These are phyloP conservation scores for Metarhizium rileyi DNA, from an alignment of 2,329 filamentous ascomycete genomes.

Conservation along the genomic window DNA sequence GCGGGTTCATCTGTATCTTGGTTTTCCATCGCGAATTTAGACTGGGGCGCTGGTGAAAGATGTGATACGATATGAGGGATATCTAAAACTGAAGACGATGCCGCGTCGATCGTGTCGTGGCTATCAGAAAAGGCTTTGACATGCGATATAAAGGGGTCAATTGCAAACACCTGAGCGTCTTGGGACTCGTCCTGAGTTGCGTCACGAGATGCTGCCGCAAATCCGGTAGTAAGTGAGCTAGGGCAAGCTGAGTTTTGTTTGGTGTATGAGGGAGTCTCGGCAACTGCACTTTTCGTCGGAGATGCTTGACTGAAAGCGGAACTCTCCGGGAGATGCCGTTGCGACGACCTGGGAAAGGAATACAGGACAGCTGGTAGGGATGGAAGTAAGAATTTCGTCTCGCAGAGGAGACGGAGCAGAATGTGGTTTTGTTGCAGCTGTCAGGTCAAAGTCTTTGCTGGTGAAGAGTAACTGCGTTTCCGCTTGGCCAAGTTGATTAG, in stretches of 20 bases:
- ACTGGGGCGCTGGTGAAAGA: not conserved
- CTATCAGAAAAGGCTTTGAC: slow-evolving; percentile 9
- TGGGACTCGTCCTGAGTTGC: slow-evolving; percentile 7
- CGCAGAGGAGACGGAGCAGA: not conserved
- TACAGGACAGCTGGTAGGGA: slow-evolving; percentile 2
- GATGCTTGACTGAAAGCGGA: slow-evolving; percentile 3
- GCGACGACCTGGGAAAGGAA: slow-evolving; percentile 10
- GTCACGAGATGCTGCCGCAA: slow-evolving; percentile 7
- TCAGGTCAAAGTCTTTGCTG: not conserved
- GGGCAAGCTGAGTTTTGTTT: not conserved
- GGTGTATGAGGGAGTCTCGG: slow-evolving; percentile 3
- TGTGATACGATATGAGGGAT: not conserved
- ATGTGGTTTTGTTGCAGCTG: not conserved
- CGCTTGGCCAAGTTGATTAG: slow-evolving; percentile 15
- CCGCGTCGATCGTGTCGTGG: not conserved
- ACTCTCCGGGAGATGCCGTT: slow-evolving; percentile 3
- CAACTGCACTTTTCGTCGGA: not conserved
- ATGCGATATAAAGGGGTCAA: slow-evolving; percentile 8
- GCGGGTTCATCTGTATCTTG: slow-evolving; percentile 1
- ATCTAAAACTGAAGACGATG: not conserved
- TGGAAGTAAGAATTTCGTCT: not conserved
- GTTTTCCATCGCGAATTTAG: not conserved
- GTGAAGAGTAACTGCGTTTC: not conserved
- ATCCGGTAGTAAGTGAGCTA: not conserved
- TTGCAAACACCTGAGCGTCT: slow-evolving; percentile 18